These are phyloP conservation scores for Tylopilus plumbeoviolaceoides DNA, from an alignment of 768 basidiomycete genomes.

Conservation along the genomic window DNA sequence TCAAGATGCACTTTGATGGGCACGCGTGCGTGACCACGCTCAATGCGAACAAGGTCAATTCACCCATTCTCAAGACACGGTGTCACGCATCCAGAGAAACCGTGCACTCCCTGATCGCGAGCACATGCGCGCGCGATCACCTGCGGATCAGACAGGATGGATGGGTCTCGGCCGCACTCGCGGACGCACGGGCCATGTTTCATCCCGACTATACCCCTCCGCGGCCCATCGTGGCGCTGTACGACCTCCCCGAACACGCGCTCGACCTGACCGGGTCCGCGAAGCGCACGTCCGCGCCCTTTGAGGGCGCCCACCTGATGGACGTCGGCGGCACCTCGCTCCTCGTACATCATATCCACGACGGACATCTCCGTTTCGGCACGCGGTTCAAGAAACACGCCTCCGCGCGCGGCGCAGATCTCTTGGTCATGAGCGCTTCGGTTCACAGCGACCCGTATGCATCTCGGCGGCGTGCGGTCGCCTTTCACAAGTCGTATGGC, in stretches of 20 bases:
- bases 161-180: conserved; percentile 20
- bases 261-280: conserved; percentile 3
- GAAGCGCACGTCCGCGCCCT: conserved; percentile 11
- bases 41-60: conserved; percentile 26
- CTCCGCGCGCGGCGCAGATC: conserved; percentile 21
- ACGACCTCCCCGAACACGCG: conserved; percentile 15
- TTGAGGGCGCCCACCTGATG: conserved; percentile 22
- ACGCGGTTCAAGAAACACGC: conserved; percentile 24
- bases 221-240: conserved; percentile 21
- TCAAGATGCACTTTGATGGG: conserved; percentile 32
- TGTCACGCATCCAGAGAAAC: conserved; percentile 25
- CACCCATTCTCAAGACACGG: conserved; percentile 25
- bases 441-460: not conserved
- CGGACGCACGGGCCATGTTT: conserved; percentile 24
- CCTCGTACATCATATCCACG: conserved; percentile 19
- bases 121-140: conserved; percentile 17
- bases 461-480: conserved; percentile 11
- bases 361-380: conserved; percentile 20
- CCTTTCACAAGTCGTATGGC: conserved; percentile 21
- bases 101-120: conserved; percentile 19
- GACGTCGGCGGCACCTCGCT: conserved; percentile 13
- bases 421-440: conserved; percentile 23
- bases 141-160: conserved; percentile 22
- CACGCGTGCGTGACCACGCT: conserved; percentile 40
- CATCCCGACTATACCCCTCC: conserved; percentile 8